Evolutionary conservation across 352 stramenopile genomes (phyloP), one percentile per base, ranked within the genome.

Genomic region (Phytophthora boehmeriae): DNA sequence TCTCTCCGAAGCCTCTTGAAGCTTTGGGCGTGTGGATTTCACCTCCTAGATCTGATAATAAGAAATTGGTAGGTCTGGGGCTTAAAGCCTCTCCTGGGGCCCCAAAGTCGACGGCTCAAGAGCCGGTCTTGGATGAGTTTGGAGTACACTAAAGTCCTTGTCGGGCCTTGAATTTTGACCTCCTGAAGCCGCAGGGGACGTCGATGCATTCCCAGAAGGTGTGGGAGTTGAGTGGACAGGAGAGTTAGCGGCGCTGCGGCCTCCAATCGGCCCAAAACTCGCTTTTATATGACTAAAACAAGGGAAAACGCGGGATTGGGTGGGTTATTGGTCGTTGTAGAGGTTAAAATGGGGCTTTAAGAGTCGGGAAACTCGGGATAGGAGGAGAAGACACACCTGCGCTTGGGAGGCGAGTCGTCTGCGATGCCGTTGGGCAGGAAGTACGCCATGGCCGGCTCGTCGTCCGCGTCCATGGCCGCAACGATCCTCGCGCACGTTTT

Each of bases 391-490:
- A 67, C 64, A 56, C 50, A 91, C 81, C 66, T 89, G 20, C 74
- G 70, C 68, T 88, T 90, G 23, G 80, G 86, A 14, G 83, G 83
- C 36, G 83, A 93, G 64, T 95, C 86, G 45, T 93, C 84, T 10
- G 84, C 71, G 64, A 95, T 95, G 54, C 84, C 86, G 41, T 89
- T 81, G n/a, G 84, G 86, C 36, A 95, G 70, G 63, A 95, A 95
- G 56, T 95, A 95, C 56, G 80, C 55, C 80, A 92, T 83, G 39
- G 66, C 66, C 45, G 68, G 63, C 28, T 92, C 83, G 22, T 85
- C 83, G 53, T 90, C 83, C 28, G 51, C 72, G 62, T 85, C 55
- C 66, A 80, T 76, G 19, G 41, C 36, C 28, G 35, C 39, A 39
- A 25, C 32, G 60, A 56, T 64, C 54, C 47, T 58, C 44, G 35